Conservation (phyloP, 371 early-diverging fungal species). For the Mucor irregularis region DNA sequence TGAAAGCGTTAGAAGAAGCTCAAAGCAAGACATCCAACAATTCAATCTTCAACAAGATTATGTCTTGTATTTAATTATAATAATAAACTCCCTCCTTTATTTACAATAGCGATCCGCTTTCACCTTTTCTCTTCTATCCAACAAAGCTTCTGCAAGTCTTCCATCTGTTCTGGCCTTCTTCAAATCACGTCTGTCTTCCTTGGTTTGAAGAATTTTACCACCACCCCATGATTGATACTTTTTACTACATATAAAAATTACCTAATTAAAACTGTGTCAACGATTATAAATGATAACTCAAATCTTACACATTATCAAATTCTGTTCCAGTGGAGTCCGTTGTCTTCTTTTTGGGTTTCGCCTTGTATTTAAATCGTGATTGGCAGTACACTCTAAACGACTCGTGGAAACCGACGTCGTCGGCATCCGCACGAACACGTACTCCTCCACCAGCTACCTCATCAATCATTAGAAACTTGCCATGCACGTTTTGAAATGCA, state of each 20-base stretch:
- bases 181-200: slow-evolving; percentile 50
- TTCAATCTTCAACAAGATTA: background rate
- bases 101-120: slow-evolving; percentile 88
- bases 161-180: slow-evolving; percentile 75
- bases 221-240: slow-evolving; percentile 40
- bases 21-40: background rate
- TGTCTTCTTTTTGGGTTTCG: slow-evolving; percentile 37
- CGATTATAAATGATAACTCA: background rate
- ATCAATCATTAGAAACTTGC: slow-evolving; percentile 64
- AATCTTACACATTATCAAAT: slow-evolving; percentile 43
- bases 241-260: slow-evolving; percentile 5
- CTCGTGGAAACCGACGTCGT: slow-evolving; percentile 72
- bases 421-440: slow-evolving; percentile 72
- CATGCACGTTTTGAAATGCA: slow-evolving; percentile 64
- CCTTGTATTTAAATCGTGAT: slow-evolving; percentile 55
- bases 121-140: slow-evolving; percentile 79
- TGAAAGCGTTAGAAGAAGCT: slow-evolving; percentile 10
- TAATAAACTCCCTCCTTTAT: too few relatives aligned
- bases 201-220: slow-evolving; percentile 54
- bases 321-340: slow-evolving; percentile 27
- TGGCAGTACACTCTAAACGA: slow-evolving; percentile 73
- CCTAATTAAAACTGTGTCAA: background rate
- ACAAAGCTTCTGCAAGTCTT: slow-evolving; percentile 70
- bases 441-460: slow-evolving; percentile 59
- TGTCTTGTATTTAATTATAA: too few relatives aligned